phyloP scores from a whole-genome alignment of 768 basidiomycete genomes.

The Mrakia blollopis region DNA sequence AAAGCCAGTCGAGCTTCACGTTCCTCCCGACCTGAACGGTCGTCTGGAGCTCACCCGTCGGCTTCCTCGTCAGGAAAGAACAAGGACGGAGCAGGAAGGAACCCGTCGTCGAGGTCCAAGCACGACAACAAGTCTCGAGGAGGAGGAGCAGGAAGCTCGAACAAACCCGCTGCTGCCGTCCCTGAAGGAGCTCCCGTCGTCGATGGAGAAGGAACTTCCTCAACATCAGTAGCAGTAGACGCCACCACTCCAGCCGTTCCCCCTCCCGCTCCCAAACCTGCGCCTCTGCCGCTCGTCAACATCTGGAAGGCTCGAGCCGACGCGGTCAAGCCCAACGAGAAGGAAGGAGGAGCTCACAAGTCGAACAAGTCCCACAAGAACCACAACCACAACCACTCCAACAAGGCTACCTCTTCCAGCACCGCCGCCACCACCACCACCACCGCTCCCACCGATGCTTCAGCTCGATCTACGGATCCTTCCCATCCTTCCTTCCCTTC shows the following conservation, averaged over 20 bases:
- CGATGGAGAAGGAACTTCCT: background rate
- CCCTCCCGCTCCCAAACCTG: slow-evolving; percentile 22
- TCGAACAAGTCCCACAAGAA: slow-evolving; percentile 14
- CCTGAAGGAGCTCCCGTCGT: slow-evolving; percentile 6
- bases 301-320: slow-evolving; percentile 26
- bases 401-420: background rate
- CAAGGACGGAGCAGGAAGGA: slow-evolving; percentile 7
- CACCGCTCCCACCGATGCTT: background rate
- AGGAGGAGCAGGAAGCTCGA: slow-evolving; percentile 10
- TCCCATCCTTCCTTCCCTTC: background rate
- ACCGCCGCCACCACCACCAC: slow-evolving; percentile 7
- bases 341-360: slow-evolving; percentile 14
- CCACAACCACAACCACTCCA: slow-evolving; percentile 3
- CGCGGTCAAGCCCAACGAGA: background rate
- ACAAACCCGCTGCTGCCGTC: background rate
- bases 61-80: slow-evolving; percentile 17
- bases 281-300: slow-evolving; percentile 22
- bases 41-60: background rate
- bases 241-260: background rate
- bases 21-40: slow-evolving; percentile 12
- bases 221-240: background rate
- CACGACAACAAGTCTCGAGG: background rate
- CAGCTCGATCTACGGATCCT: background rate
- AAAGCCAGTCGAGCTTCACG: background rate
- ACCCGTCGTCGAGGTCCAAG: too few relatives aligned